A percentile compares a stretch with the other conserved stretches of the same genome.
Evolutionary conservation across 129 eudicot species (phyloP).

Genomic region (Silybum marianum): DNA sequence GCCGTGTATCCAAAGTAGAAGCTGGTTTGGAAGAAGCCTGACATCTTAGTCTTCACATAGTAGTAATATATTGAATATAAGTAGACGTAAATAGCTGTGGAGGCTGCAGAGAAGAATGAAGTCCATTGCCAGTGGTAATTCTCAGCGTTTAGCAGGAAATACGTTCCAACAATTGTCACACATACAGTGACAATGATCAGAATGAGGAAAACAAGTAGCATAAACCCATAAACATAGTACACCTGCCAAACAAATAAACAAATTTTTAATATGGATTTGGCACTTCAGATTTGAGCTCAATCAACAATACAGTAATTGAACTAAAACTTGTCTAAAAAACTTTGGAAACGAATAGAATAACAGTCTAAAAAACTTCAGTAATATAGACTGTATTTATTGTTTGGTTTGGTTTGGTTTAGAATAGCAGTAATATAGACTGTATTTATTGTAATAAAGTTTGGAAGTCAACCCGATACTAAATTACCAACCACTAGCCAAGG

Average conservation of each 20-base stretch:
- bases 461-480: no score
- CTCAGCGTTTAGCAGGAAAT: slow-evolving; percentile 88
- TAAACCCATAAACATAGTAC: slow-evolving; percentile 90
- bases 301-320: neutral
- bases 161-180: slow-evolving; percentile 92
- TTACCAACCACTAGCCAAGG: no score
- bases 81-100: slow-evolving; percentile 83
- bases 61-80: slow-evolving; percentile 85
- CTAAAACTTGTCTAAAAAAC: no score
- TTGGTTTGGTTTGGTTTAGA: no score
- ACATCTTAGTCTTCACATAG: slow-evolving; percentile 91
- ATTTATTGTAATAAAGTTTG: no score
- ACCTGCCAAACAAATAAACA: slow-evolving; percentile 56
- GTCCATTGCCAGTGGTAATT: slow-evolving; percentile 98
- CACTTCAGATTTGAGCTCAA: neutral
- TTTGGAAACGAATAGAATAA: no score
- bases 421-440: no score
- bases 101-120: slow-evolving; percentile 88
- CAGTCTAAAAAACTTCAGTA: no score
- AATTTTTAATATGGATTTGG: neutral
- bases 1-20: slow-evolving; percentile 89
- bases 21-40: slow-evolving; percentile 96
- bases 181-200: slow-evolving; percentile 83
- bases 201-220: slow-evolving; percentile 84
- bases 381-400: no score